phyloP scores from a whole-genome alignment of 1,284 basidiomycete genomes.

The Ganoderma sp. region DNA sequence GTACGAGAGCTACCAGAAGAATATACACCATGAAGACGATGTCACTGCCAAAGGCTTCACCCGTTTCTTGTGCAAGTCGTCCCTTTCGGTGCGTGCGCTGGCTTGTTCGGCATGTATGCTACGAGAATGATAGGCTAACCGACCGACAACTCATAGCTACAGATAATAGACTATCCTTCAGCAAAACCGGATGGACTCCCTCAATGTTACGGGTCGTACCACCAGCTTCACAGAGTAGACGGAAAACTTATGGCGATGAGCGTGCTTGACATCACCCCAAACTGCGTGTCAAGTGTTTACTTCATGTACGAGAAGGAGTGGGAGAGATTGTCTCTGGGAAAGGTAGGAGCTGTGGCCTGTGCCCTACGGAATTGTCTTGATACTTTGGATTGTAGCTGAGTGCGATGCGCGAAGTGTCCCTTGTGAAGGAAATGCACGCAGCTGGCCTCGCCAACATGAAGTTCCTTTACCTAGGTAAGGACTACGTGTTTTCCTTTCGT shows the following conservation, averaged over 20 bases:
- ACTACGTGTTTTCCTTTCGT: background rate
- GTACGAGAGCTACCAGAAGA: slow-evolving; percentile 76
- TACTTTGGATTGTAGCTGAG: slow-evolving; percentile 60
- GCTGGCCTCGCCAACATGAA: slow-evolving; percentile 69
- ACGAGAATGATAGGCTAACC: background rate
- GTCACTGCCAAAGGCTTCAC: slow-evolving; percentile 63
- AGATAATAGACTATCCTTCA: slow-evolving; percentile 61
- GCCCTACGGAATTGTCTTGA: background rate
- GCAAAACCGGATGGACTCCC: slow-evolving; percentile 64
- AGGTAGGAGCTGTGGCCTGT: slow-evolving; percentile 50
- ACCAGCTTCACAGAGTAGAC: slow-evolving; percentile 85
- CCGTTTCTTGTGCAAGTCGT: slow-evolving; percentile 59
- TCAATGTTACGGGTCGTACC: slow-evolving; percentile 80
- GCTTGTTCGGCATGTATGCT: background rate
- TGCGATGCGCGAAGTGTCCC: slow-evolving; percentile 78
- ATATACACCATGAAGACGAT: slow-evolving; percentile 75
- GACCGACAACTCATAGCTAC: slow-evolving; percentile 40
- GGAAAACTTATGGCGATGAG: slow-evolving; percentile 85
- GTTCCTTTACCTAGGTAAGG: slow-evolving; percentile 85
- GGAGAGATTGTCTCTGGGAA: slow-evolving; percentile 82
- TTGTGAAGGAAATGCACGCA: slow-evolving; percentile 74
- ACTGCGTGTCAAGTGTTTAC: slow-evolving; percentile 94
- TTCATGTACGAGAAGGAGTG: slow-evolving; percentile 90
- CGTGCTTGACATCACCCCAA: slow-evolving; percentile 91
- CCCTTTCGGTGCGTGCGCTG: background rate